phyloP scores from a whole-genome alignment of 306 rosid species.

The Dalbergia cochinchinensis region DNA sequence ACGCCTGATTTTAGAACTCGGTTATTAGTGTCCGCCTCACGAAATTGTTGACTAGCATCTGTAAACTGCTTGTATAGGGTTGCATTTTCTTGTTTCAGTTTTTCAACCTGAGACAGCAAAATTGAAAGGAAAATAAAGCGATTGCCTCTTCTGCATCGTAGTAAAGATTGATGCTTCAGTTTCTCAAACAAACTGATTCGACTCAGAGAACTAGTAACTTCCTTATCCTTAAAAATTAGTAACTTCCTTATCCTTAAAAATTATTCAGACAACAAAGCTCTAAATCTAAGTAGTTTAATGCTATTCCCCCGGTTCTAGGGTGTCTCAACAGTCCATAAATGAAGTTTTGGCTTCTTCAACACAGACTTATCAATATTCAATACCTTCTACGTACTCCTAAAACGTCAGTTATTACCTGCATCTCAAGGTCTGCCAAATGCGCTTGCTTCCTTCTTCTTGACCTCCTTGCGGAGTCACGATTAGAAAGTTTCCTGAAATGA shows the following conservation, averaged over 20 bases:
- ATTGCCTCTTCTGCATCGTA: neutral
- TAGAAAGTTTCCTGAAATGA: slow-evolving; percentile 74
- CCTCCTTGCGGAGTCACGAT: slow-evolving; percentile 85
- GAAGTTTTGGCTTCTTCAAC: slow-evolving; percentile 3
- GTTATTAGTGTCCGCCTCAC: slow-evolving; percentile 77
- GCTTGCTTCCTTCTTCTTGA: slow-evolving; percentile 90
- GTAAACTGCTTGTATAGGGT: slow-evolving; percentile 63
- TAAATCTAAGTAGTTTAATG: neutral
- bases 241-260: too few species aligned
- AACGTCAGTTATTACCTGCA: slow-evolving; percentile 61
- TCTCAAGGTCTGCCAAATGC: slow-evolving; percentile 71
- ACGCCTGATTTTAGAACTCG: slow-evolving; percentile 85
- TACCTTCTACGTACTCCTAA: neutral
- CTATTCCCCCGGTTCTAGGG: neutral
- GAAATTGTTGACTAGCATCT: slow-evolving; percentile 73
- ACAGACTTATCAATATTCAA: neutral
- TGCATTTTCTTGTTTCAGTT: slow-evolving; percentile 72
- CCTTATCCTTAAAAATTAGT: too few species aligned
- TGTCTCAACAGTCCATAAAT: neutral
- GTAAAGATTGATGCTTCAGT: slow-evolving; percentile 23
- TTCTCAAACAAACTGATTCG: slow-evolving; percentile 7
- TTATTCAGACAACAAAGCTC: neutral
- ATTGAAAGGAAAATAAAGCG: slow-evolving; percentile 13
- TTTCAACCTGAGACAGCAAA: slow-evolving; percentile 63
- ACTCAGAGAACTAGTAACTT: neutral